A percentile compares a stretch with the other conserved stretches of the same genome.
Evolutionary conservation across 192 early-diverging fungal species (phyloP).

Genomic region (Allomyces macrogynus): DNA sequence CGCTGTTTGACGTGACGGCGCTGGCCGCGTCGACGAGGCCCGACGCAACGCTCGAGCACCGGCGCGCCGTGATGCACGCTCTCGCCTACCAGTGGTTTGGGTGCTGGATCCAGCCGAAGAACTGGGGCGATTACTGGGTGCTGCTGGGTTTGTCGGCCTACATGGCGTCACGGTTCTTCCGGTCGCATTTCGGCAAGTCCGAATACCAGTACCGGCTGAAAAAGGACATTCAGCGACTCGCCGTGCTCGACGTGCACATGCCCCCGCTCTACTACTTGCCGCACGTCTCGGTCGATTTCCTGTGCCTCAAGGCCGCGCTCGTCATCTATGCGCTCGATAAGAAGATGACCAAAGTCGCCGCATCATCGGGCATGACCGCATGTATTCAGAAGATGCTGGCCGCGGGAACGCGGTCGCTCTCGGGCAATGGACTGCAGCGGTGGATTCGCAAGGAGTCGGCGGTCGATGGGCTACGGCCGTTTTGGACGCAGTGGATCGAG

Average conservation of each 20-base stretch:
- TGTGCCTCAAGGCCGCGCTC: slow-evolving; percentile 64
- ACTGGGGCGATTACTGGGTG: slow-evolving; percentile 77
- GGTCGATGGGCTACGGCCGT: not conserved
- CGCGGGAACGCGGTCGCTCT: slow-evolving; percentile 16
- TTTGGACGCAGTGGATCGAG: not conserved
- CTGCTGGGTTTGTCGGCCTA: slow-evolving; percentile 59
- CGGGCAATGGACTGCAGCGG: not conserved
- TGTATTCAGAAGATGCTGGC: slow-evolving; percentile 62
- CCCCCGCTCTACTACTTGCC: slow-evolving; percentile 52
- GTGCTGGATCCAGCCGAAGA: slow-evolving; percentile 46
- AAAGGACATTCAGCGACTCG: slow-evolving; percentile 68
- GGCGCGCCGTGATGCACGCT: slow-evolving; percentile 41
- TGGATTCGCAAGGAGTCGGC: not conserved
- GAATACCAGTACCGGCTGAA: slow-evolving; percentile 67
- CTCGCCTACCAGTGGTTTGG: slow-evolving; percentile 93
- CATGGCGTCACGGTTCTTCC: slow-evolving; percentile 50
- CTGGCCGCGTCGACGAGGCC: not conserved
- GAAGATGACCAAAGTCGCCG: slow-evolving; percentile 53
- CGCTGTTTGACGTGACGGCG: not conserved
- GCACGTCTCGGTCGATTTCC: slow-evolving; percentile 31
- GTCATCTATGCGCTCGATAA: slow-evolving; percentile 85
- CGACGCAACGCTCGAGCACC: slow-evolving; percentile 25
- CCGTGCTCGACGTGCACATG: slow-evolving; percentile 67
- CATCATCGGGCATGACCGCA: slow-evolving; percentile 46
- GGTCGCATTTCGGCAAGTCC: slow-evolving; percentile 65